Conservation (phyloP, 2,329 filamentous ascomycete genomes). For the Apiospora pterosperma region DNA sequence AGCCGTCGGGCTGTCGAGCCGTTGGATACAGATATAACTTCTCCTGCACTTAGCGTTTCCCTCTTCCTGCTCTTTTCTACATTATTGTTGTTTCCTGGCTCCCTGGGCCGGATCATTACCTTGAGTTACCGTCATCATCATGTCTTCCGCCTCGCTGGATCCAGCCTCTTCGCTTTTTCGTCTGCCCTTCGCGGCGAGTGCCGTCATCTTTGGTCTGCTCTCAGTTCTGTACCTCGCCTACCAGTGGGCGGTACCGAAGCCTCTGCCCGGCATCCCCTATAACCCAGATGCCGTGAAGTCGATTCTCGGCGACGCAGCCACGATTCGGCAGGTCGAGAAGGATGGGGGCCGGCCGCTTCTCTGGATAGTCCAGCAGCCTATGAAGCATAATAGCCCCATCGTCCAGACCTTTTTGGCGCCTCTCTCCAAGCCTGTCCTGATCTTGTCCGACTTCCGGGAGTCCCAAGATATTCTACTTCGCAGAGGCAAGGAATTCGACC, state of each 20-base stretch:
- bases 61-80: no score
- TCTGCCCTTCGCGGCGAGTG: no score
- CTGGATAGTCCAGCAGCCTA: background rate
- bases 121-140: no score
- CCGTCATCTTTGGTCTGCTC: no score
- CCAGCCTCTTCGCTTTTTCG: no score
- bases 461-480: constrained; percentile 9
- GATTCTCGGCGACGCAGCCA: constrained; percentile 21
- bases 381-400: constrained; percentile 2
- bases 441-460: constrained; percentile 12
- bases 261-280: constrained; percentile 27
- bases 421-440: constrained; percentile 6
- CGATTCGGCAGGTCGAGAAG: constrained; percentile 10
- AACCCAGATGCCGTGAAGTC: constrained; percentile 14
- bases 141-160: no score
- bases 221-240: constrained; percentile 14
- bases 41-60: no score
- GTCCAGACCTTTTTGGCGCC: constrained; percentile 13
- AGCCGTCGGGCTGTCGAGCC: no score
- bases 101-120: no score
- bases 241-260: constrained; percentile 20
- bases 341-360: constrained; percentile 1
- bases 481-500: constrained; percentile 12
- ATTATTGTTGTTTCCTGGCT: no score
- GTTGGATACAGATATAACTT: no score